A percentile compares a stretch with the other conserved stretches of the same genome.
Evolutionary conservation across 768 basidiomycete genomes (phyloP).

Genomic region (Cystofilobasidium ferigula): DNA sequence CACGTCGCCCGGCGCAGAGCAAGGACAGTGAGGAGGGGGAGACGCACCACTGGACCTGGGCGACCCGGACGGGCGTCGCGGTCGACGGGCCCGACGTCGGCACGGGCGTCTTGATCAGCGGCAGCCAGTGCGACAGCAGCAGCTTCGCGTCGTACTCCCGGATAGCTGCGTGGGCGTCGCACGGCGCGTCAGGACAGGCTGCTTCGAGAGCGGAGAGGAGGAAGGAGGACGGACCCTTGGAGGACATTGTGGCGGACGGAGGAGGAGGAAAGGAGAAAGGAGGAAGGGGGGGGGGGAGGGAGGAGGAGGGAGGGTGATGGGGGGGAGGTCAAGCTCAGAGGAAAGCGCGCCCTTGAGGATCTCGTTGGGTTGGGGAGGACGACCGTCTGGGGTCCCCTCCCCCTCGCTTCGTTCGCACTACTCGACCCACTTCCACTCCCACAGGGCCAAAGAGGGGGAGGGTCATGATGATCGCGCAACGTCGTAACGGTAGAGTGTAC

Average conservation of each 20-base stretch:
- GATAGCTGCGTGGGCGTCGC: conserved; percentile 51
- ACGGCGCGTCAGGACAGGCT: not conserved
- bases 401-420: too few species aligned
- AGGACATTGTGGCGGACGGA: conserved; percentile 33
- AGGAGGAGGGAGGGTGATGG: conserved; percentile 6
- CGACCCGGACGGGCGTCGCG: conserved; percentile 22
- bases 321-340: not conserved
- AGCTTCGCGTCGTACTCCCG: conserved; percentile 99
- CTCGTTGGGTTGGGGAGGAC: too few species aligned
- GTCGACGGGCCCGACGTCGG: conserved; percentile 31
- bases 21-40: not conserved
- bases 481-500: too few species aligned
- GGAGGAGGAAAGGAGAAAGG: not conserved
- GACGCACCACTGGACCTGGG: conserved; percentile 26
- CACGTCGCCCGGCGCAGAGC: too few species aligned
- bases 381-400: too few species aligned
- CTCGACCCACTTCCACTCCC: too few species aligned
- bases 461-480: too few species aligned
- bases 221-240: conserved; percentile 30
- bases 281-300: not conserved
- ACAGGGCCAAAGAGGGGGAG: too few species aligned
- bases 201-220: not conserved
- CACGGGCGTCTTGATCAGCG: conserved; percentile 58
- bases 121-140: conserved; percentile 91
- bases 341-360: not conserved